Evolutionary conservation across 2,329 filamentous ascomycete genomes (phyloP), one percentile per base, ranked within the genome.

Genomic region (Pseudovirgaria hyperparasitica): DNA sequence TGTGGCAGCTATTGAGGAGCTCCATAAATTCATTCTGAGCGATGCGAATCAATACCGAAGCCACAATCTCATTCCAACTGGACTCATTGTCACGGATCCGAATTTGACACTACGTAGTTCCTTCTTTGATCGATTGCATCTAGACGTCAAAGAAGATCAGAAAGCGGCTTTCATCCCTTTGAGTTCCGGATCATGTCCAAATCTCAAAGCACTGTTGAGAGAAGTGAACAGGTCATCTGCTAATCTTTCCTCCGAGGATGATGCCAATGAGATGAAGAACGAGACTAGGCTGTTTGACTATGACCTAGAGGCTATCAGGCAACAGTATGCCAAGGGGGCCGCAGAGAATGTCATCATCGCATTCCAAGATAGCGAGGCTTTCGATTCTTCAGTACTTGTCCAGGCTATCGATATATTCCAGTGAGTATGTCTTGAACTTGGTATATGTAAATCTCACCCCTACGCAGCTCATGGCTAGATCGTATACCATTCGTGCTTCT

Each of bases 311-410:
- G 72, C 78, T 14, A 53, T 90, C 16, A 58, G 74, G 34, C 63
- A 69, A 15, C 74, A 69, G 49, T 60, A 74, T 9, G 63, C 61
- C 32, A 56, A 62, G 6, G 64, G 67, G 19, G 49, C 54, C 14
- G 65, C 65, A 16, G 54, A 66, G 21, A 71, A 72, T 38, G 67
- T 87, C 7, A 66, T 82, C 27, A 60, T 92, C 25, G 72, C 77
- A 0, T 73, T 90, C 32, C 76, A 85, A 47, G 82, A 90, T 43
- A 84, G 79, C 35, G 82, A 90, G 52, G 81, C 76, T 1, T 86
- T 90, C 44, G 81, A 86, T 40, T 71, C 71, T 24, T 58, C 59
- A 16, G 53, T 90, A n/a, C 56, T 92, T 9, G 74, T 73, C 2
- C 80, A 87, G 31, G 46, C 84, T 19, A 66, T 87, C 23, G 62